Evolutionary conservation across 2,329 filamentous ascomycete species (phyloP).

Genomic region (Macroventuria anomochaeta): DNA sequence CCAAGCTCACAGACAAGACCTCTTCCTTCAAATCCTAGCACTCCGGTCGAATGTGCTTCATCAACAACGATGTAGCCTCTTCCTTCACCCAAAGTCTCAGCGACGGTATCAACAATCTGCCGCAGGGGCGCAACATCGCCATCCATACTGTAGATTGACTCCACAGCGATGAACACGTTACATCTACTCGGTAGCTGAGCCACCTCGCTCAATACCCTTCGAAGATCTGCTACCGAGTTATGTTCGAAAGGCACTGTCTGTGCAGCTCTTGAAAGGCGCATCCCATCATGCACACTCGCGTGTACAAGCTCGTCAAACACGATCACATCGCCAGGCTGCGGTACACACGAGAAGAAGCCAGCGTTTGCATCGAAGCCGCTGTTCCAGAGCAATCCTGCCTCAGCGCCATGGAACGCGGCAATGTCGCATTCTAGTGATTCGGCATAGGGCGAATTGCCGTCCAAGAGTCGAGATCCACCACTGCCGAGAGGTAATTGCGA

Average conservation of each 20-base stretch:
- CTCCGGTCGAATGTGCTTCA: slow-evolving; percentile 71
- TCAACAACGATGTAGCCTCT: slow-evolving; percentile 72
- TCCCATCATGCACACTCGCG: slow-evolving; percentile 77
- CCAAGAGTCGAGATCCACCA: slow-evolving; percentile 67
- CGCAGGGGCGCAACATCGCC: slow-evolving; percentile 72
- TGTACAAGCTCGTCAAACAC: slow-evolving; percentile 77
- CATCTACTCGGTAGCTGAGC: slow-evolving; percentile 24
- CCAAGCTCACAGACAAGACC: slow-evolving; percentile 62
- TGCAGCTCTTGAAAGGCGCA: slow-evolving; percentile 67
- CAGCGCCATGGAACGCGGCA: slow-evolving; percentile 65
- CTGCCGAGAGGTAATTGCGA: slow-evolving; percentile 58
- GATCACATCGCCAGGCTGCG: slow-evolving; percentile 58
- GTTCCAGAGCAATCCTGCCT: slow-evolving; percentile 65
- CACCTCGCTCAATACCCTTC: slow-evolving; percentile 51
- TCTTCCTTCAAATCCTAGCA: slow-evolving; percentile 62
- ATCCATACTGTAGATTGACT: slow-evolving; percentile 76
- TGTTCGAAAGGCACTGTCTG: slow-evolving; percentile 62
- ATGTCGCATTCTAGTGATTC: slow-evolving; percentile 65
- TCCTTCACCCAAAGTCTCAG: slow-evolving; percentile 60
- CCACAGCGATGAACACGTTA: slow-evolving; percentile 44
- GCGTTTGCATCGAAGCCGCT: slow-evolving; percentile 61
- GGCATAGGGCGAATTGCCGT: slow-evolving; percentile 69
- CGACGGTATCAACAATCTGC: slow-evolving; percentile 65
- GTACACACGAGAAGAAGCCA: slow-evolving; percentile 56
- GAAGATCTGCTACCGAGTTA: slow-evolving; percentile 56